Evolutionary conservation across 176 grass and related monocot species (phyloP).

Genomic region (Bromus sterilis): DNA sequence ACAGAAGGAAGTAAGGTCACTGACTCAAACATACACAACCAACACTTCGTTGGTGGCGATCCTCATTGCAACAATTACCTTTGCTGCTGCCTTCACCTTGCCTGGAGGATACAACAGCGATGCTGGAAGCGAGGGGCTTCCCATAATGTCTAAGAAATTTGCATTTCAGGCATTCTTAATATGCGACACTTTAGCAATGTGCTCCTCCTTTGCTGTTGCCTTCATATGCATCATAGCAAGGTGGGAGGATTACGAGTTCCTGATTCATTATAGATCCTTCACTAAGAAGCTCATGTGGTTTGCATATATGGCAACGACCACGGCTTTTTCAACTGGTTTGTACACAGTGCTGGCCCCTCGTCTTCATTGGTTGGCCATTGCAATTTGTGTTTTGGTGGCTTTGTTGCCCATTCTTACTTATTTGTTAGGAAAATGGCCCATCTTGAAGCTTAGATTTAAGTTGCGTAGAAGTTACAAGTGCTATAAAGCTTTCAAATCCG

Average conservation of each 20-base stretch:
- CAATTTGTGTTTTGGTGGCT: not conserved
- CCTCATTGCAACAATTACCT: too few relatives aligned
- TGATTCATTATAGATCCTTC: not conserved
- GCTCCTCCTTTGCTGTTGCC: too few relatives aligned
- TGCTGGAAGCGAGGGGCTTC: too few relatives aligned
- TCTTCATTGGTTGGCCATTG: not conserved
- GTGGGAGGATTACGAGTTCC: not conserved
- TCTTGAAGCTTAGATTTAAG: not conserved
- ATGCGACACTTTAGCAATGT: too few relatives aligned
- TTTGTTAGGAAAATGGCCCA: not conserved
- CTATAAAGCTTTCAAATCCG: not conserved
- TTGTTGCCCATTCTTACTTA: not conserved
- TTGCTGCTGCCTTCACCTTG: too few relatives aligned
- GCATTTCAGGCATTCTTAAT: too few relatives aligned
- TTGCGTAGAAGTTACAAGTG: not conserved
- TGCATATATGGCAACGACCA: not conserved
- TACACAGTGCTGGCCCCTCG: not conserved
- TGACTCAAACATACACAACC: too few relatives aligned
- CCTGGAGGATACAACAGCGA: too few relatives aligned
- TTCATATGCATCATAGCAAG: too few relatives aligned
- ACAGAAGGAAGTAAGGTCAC: too few relatives aligned
- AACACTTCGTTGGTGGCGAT: too few relatives aligned
- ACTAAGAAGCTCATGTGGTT: constrained; percentile 7
- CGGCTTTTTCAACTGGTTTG: not conserved
- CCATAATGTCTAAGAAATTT: too few relatives aligned